Evolutionary conservation across 768 basidiomycete species (phyloP), one percentile per base, ranked within the genome.

Genomic region (Tricholomella constricta): DNA sequence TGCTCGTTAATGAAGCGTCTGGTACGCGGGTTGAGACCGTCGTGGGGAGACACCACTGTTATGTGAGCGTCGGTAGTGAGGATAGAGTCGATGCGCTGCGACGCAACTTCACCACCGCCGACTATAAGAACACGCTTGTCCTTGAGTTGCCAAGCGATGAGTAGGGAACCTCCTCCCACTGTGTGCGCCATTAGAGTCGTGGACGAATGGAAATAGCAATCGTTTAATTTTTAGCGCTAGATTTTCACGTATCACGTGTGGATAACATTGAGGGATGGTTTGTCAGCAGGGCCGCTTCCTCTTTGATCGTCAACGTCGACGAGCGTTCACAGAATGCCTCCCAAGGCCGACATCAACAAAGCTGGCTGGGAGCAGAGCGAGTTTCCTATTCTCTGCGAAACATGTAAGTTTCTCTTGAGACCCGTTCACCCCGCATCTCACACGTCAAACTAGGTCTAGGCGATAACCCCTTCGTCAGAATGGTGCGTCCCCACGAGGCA

Each of bases 301-400:
- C 22, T 45, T 56, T 48, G 54, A 53, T 54, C 45, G 45, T 35
- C 19, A 48, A 57, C 61, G 19, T 51, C 57, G 42, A 52, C 56
- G 22, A 37, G n/a, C 38, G 42, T 35, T 14, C 22, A n/a, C 15
- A 51, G 42, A 56, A 88, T 86, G 84, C 80, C 82, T 34, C 88
- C 88, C 40, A 94, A 94, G 73, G 81, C 86, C n/a, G 93, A 96
- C 68, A 85, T 95, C 58, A 95, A 96, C 78, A 94, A 94, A 71
- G 91, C 93, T 19, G 91, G 92, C 12, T 91, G 90, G 90, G 93
- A 95, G 65, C 88, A 91, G 74, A 89, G 87, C 68, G 93, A 94
- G 69, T 94, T 94, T 48, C 93, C 94, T 4, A 91, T 94, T 69
- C 84, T 96, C 20, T 95, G 94, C 69, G 94, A 96, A 72, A 92